Evolutionary conservation across 768 basidiomycete species (phyloP).

Genomic region (Suillus subaureus): DNA sequence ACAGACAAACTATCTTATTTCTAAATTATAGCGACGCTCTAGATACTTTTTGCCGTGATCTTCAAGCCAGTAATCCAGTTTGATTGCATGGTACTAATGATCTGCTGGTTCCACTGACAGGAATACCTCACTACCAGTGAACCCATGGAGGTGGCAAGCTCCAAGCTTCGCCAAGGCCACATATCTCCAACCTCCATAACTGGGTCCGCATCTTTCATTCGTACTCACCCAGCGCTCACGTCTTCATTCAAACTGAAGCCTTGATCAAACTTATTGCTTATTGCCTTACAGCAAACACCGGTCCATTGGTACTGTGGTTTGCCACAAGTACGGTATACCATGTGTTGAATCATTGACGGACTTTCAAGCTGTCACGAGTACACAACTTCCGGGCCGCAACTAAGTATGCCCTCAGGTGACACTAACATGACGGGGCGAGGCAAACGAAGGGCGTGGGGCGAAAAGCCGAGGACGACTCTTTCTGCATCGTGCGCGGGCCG

Average conservation of each 20-base stretch:
- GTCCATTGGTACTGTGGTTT: not conserved
- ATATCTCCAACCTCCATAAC: slow-evolving; percentile 40
- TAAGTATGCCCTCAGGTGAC: not conserved
- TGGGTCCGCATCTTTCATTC: slow-evolving; percentile 50
- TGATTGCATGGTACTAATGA: not conserved
- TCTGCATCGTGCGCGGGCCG: not conserved
- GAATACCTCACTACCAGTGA: not conserved
- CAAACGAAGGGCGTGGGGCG: not conserved
- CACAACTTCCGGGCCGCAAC: too few species aligned
- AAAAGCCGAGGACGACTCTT: not conserved
- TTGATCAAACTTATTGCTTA: not conserved
- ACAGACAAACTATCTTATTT: slow-evolving; percentile 13
- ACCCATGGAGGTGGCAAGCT: not conserved
- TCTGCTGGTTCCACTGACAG: not conserved
- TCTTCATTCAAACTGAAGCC: not conserved
- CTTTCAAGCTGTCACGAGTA: not conserved
- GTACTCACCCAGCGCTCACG: not conserved
- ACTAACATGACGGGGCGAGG: not conserved
- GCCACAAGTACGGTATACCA: not conserved
- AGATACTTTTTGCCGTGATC: not conserved
- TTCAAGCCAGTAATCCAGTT: not conserved
- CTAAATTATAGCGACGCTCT: slow-evolving; percentile 10
- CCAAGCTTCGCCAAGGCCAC: slow-evolving; percentile 18
- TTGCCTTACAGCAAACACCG: not conserved
- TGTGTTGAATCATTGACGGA: not conserved